Evolutionary conservation across 2,329 filamentous ascomycete genomes (phyloP).

Genomic region (Dactylonectria estremocensis): DNA sequence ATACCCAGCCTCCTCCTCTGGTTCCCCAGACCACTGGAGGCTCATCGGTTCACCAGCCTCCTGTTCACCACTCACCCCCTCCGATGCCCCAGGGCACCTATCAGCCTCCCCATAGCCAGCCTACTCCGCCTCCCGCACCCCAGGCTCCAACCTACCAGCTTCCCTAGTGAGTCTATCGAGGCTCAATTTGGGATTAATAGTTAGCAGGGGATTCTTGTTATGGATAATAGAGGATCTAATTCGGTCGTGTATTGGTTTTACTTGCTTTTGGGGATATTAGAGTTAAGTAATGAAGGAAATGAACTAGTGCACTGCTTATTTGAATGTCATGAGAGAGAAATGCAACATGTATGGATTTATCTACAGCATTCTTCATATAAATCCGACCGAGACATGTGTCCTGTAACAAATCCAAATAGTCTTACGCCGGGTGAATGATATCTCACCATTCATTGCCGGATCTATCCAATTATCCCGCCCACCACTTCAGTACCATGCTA

Average conservation of each 20-base stretch:
- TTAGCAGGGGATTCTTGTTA: neutral
- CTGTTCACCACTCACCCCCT: neutral
- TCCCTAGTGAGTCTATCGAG: neutral
- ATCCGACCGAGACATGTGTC: neutral
- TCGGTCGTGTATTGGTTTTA: neutral
- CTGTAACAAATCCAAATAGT: neutral
- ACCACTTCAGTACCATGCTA: slow-evolving; percentile 2
- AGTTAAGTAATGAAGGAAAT: neutral
- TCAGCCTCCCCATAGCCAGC: neutral
- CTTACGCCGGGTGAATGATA: neutral
- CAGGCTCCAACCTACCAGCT: neutral
- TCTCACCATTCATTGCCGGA: neutral
- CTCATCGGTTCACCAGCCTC: neutral
- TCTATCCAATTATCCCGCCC: neutral
- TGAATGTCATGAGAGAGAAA: neutral
- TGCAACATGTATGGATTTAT: neutral
- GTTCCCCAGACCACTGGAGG: neutral
- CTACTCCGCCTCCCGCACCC: neutral
- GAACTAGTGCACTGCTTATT: neutral
- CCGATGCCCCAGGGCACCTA: neutral
- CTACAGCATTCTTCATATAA: neutral
- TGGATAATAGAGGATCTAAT: neutral
- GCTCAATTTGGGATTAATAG: neutral
- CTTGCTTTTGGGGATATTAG: neutral
- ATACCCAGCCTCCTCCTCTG: neutral